Base-by-base conservation (phyloP, 73 alveolate genomes). In the Paramecium sexaurelia region DNA sequence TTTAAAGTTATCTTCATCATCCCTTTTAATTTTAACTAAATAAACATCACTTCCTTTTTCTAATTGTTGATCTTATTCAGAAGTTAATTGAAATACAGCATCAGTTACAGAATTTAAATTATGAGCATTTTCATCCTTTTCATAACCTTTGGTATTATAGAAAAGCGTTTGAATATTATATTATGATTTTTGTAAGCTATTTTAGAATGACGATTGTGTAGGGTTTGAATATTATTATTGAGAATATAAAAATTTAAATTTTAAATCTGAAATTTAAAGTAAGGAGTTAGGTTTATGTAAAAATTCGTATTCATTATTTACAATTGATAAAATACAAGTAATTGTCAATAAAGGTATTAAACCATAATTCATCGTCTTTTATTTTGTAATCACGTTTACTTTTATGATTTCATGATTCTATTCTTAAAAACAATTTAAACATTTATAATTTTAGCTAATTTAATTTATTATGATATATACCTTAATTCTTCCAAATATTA, bases 1-100 rank as follows among this genome's bases (percentile, higher is more conserved):
- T 45, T 7, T 26, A 61, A 61, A 61, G 26, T 61, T 61, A 27
- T 61, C 83, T 61, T 61, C 83, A 61, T 61, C 83, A 61, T 61
- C 83, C n/a, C 26, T 5, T 32, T 61, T 61, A 13, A 61, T 61
- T 61, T 61, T 61, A 0, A 61, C 26, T 32, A 61, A 61, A 61
- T 61, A 61, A 61, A 61, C 83, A 61, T 61, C 17, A 26, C 26
- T 45, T 24, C 83, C 83, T 11, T 61, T 61, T 1, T 61, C 43
- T 8, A 61, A 26, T 26, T 61, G 24, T 26, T 61, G 83, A 61
- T 61, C 83, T 61, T 61, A 11, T 29, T 61, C 43, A 26, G 83
- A 20, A 26, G 83, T 41, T 15, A 61, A 32, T 3, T 61, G 47
- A 26, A 26, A 41, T 61, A 22, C 9, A 11, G 83, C 83, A 61